These are phyloP conservation scores for Eucalyptus tenuipes DNA, from an alignment of 345 rosid genomes.

Conservation along the genomic window DNA sequence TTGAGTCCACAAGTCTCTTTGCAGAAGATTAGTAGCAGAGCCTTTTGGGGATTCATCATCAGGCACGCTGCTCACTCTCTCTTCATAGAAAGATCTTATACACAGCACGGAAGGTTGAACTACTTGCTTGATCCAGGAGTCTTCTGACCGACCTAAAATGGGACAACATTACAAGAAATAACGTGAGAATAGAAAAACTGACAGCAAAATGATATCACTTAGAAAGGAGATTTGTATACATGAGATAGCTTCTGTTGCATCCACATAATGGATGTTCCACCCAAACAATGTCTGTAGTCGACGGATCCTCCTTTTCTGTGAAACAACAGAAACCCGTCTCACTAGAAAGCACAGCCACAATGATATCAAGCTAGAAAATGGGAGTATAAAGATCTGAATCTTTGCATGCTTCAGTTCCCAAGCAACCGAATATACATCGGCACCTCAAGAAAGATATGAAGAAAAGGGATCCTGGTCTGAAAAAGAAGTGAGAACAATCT, in stretches of 20 bases:
- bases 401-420: background rate
- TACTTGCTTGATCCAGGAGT: conserved; percentile 62
- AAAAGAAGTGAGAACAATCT: background rate
- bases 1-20: conserved; percentile 85
- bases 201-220: background rate
- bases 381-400: background rate
- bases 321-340: background rate
- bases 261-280: conserved; percentile 63
- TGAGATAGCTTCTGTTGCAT: conserved; percentile 58
- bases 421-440: background rate
- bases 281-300: conserved; percentile 55
- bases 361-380: background rate
- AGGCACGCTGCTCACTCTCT: background rate
- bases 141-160: conserved; percentile 51
- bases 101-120: conserved; percentile 44
- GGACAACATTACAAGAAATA: background rate
- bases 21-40: background rate
- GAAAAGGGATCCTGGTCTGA: background rate
- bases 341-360: background rate
- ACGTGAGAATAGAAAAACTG: background rate
- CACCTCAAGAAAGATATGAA: background rate
- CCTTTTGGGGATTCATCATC: background rate
- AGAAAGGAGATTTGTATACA: conserved; percentile 12
- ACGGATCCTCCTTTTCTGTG: conserved; percentile 66
- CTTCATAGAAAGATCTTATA: conserved; percentile 26